phyloP scores from a whole-genome alignment of 306 rosid species.

The Crataegus laevigata region DNA sequence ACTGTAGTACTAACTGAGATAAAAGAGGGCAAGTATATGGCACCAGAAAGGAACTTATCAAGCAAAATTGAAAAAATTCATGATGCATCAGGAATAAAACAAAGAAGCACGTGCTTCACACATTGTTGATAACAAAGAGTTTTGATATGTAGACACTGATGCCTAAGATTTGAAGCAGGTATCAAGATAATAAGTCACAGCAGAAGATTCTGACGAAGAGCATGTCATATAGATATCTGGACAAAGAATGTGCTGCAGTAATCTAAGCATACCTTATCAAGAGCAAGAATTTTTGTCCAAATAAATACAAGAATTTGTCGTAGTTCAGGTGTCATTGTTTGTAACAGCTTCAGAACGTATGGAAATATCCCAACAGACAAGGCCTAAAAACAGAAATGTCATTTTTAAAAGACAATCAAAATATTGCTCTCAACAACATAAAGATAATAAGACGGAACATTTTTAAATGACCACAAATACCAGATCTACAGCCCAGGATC shows the following conservation, averaged over 20 bases:
- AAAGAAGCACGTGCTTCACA: not conserved
- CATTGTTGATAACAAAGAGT: not conserved
- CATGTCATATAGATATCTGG: not conserved
- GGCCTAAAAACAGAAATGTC: slow-evolving; percentile 45
- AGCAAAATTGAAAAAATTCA: not conserved
- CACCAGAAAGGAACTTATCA: not conserved
- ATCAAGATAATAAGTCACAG: not conserved
- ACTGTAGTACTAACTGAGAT: not conserved
- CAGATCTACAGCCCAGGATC: slow-evolving; percentile 99
- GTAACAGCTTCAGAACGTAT: slow-evolving; percentile 86
- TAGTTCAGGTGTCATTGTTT: slow-evolving; percentile 90
- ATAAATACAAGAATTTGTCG: slow-evolving; percentile 95
- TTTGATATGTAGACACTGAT: not conserved
- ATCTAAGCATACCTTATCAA: slow-evolving; percentile 67
- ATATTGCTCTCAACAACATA: slow-evolving; percentile 5
- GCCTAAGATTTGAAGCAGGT: not conserved
- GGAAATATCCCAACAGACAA: slow-evolving; percentile 98
- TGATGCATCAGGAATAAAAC: not conserved
- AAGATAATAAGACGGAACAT: not conserved
- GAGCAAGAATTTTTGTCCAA: slow-evolving; percentile 98
- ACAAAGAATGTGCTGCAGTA: slow-evolving; percentile 6
- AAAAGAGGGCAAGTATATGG: not conserved
- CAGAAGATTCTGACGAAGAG: not conserved
- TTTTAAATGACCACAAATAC: slow-evolving; percentile 27
- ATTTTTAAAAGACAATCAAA: slow-evolving; percentile 10